Conservation (phyloP, 495 filamentous ascomycete genomes). For the Podospora pseudocomata region DNA sequence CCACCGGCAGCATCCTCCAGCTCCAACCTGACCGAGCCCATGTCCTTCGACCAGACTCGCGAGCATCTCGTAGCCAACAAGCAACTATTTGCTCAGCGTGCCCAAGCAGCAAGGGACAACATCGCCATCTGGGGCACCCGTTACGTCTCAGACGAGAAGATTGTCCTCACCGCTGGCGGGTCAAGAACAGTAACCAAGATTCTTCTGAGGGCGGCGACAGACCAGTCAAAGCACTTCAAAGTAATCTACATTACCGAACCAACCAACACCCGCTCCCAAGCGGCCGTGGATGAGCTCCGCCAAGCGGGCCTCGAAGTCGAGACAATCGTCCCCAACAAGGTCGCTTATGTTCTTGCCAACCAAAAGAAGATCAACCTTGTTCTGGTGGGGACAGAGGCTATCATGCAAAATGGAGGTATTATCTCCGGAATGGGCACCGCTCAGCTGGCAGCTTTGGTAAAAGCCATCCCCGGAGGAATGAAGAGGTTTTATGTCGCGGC, state of each 20-base stretch:
- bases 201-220: conserved; percentile 66
- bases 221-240: conserved; percentile 58
- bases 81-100: conserved; percentile 76
- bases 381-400: conserved; percentile 89
- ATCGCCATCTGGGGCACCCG: conserved; percentile 75
- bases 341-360: conserved; percentile 74
- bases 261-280: conserved; percentile 44
- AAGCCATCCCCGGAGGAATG: conserved; percentile 51
- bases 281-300: conserved; percentile 64
- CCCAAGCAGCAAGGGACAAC: conserved; percentile 76
- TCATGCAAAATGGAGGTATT: conserved; percentile 90
- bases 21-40: conserved; percentile 52
- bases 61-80: conserved; percentile 80
- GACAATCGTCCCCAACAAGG: conserved; percentile 69
- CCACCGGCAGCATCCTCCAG: conserved; percentile 36
- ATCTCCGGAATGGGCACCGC: conserved; percentile 88
- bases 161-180: conserved; percentile 83
- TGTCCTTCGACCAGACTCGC: conserved; percentile 77
- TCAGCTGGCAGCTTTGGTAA: conserved; percentile 80
- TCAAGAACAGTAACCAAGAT: conserved; percentile 78
- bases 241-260: conserved; percentile 78
- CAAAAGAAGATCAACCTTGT: conserved; percentile 69
- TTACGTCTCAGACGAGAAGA: conserved; percentile 71
- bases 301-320: conserved; percentile 75
- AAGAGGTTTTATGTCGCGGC: conserved; percentile 88